Evolutionary conservation across 345 rosid species (phyloP), one percentile per base, ranked within the genome.

Genomic region (Lumnitzera littorea): DNA sequence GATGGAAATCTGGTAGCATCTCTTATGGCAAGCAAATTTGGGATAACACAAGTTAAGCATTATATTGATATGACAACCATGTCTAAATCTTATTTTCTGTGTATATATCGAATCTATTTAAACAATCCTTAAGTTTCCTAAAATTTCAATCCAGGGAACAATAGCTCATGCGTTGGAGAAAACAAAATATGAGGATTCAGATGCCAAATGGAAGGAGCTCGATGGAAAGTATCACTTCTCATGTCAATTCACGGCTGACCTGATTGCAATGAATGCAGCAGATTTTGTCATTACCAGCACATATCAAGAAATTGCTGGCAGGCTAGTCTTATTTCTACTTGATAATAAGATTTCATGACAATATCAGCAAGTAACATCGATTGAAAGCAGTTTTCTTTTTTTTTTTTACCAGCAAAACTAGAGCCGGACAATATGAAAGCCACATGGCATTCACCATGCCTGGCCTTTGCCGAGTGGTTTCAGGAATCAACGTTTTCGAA

Each of bases 301-400:
- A 12, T 94, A 88, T 67, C 97, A 94, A 68, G 97, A 94, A 78
- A 94, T 94, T 36, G 95, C 96, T 7, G 99, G 99, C 76, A 94
- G 92, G 97, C 82, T 53, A 15, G 79, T 65, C 29, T 36, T 53
- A 7, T 48, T 51, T 61, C 15, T 46, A 29, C 67, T 43, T n/a
- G 63, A 53, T n/a, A 51, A 36, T 36, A 36, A 36, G 43, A 36
- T 36, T 36, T 36, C 7, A 9, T 9, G 11, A 36, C 43, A 36
- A 36, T 36, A 36, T 36, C 43, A 1, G 11, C 11, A 1, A 36
- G 43, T 36, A 7, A 36, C 43, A 36, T 36, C 3, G 43, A 36
- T 9, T 7, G 43, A 36, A 36, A 36, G 43, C 0, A 16, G 4
- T 16, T 55, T 20, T 24, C 11, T 13, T 70, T 46, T 16, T 56